Percentiles rank a stretch among this genome's conserved stretches.
phyloP scores from a whole-genome alignment of 768 basidiomycete genomes.

The Dacryopinax spathularia region DNA sequence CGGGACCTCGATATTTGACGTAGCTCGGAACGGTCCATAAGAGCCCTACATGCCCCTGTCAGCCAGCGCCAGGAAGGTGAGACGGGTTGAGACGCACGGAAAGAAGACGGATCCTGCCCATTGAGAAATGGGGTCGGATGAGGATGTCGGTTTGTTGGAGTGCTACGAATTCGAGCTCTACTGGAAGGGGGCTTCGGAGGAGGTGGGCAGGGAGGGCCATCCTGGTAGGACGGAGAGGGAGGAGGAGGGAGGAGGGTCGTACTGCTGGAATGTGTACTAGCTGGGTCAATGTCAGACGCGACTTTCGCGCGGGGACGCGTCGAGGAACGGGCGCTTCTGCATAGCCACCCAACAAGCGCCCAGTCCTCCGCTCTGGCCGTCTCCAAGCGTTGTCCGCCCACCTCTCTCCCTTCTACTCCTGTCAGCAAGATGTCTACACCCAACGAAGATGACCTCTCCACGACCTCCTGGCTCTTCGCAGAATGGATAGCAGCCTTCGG shows the following conservation, averaged over 20 bases:
- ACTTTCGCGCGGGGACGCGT: not conserved
- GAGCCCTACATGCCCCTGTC: slow-evolving; percentile 45
- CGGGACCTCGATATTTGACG: slow-evolving; percentile 71
- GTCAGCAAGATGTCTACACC: not conserved
- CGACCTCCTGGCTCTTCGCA: slow-evolving; percentile 15
- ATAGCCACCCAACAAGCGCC: not conserved
- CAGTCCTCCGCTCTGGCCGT: not conserved
- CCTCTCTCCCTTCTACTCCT: too few relatives aligned
- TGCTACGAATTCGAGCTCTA: slow-evolving; percentile 75
- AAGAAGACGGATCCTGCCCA: slow-evolving; percentile 85
- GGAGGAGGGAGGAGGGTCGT: not conserved
- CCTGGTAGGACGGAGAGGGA: not conserved
- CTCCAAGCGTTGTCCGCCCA: not conserved
- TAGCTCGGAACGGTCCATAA: slow-evolving; percentile 85
- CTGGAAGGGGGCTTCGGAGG: not conserved
- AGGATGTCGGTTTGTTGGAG: slow-evolving; percentile 63
- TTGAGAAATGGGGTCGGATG: slow-evolving; percentile 74
- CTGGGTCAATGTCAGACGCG: not conserved
- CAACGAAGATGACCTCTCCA: slow-evolving; percentile 4
- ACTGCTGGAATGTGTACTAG: not conserved
- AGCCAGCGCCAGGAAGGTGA: not conserved
- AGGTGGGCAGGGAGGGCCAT: not conserved
- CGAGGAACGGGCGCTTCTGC: not conserved
- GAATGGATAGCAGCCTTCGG: slow-evolving; percentile 28
- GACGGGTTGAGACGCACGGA: slow-evolving; percentile 41